phyloP scores from a whole-genome alignment of 305 asterid species.

The Fraxinus greggii region DNA sequence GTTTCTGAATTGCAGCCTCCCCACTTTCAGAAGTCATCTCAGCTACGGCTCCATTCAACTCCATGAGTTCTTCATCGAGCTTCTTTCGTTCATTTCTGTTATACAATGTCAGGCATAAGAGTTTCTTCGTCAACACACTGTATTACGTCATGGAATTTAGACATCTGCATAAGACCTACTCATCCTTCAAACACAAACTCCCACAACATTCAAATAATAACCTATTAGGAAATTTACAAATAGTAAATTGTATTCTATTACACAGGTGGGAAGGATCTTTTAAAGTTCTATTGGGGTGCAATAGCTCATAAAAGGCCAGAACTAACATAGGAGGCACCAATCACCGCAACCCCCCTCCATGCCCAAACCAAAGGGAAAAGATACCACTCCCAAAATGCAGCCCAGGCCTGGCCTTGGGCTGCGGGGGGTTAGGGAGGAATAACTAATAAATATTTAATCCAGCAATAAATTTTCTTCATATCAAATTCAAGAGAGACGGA shows the following conservation, averaged over 20 bases:
- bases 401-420: not conserved
- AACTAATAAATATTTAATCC: not conserved
- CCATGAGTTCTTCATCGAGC: conserved; percentile 74
- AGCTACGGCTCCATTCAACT: conserved; percentile 53
- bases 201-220: not conserved
- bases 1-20: conserved; percentile 82
- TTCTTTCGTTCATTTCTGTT: conserved; percentile 71
- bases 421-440: not conserved
- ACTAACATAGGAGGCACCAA: not conserved
- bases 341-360: conserved; percentile 1
- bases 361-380: not conserved
- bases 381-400: not conserved
- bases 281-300: not conserved
- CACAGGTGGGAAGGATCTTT: not conserved
- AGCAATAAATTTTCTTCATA: not conserved
- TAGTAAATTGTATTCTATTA: not conserved
- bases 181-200: conserved; percentile 8
- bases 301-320: not conserved
- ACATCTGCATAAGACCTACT: not conserved
- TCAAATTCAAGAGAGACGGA: not conserved
- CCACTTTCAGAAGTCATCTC: conserved; percentile 73
- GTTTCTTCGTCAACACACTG: conserved; percentile 2
- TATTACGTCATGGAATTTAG: conserved; percentile 1
- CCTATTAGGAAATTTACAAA: not conserved
- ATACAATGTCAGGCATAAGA: conserved; percentile 8